Evolutionary conservation across 768 basidiomycete species (phyloP).

Genomic region (Suillus paluster): DNA sequence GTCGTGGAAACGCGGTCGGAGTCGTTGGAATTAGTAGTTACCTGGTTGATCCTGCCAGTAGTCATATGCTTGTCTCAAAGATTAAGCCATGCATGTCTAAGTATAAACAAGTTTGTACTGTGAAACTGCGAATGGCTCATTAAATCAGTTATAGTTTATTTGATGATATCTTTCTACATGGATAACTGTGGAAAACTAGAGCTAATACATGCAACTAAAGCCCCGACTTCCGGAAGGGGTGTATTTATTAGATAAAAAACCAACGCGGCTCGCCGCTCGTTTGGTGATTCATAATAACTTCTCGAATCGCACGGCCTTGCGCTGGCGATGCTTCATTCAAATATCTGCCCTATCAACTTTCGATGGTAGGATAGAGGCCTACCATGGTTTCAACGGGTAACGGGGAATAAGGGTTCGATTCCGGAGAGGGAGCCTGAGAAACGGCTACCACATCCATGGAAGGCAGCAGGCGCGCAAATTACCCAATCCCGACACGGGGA

Average conservation of each 20-base stretch:
- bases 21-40: slow-evolving; percentile 50
- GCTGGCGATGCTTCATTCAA: slow-evolving; percentile 71
- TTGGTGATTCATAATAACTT: slow-evolving; percentile 81
- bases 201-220: slow-evolving; percentile 72
- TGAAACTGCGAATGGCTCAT: slow-evolving; percentile 85
- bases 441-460: slow-evolving; percentile 42
- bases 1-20: too few relatives aligned
- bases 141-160: slow-evolving; percentile 86
- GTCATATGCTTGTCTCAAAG: slow-evolving; percentile 86
- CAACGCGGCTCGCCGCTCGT: slow-evolving; percentile 62
- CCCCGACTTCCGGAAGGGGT: slow-evolving; percentile 73
- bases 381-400: slow-evolving; percentile 81
- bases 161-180: slow-evolving; percentile 77
- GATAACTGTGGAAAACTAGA: slow-evolving; percentile 83
- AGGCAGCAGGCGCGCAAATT: slow-evolving; percentile 44
- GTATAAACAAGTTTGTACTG: slow-evolving; percentile 74
- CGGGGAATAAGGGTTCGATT: slow-evolving; percentile 68
- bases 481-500: slow-evolving; percentile 43
- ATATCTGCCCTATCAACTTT: slow-evolving; percentile 73
- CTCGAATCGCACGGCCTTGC: slow-evolving; percentile 74
- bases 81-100: slow-evolving; percentile 86
- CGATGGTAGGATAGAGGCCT: slow-evolving; percentile 76
- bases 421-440: slow-evolving; percentile 35
- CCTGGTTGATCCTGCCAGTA: slow-evolving; percentile 87
- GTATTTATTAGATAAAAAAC: slow-evolving; percentile 79